Conservation (phyloP, 202 grass and related monocot species). For the Cymbopogon flexuosus region DNA sequence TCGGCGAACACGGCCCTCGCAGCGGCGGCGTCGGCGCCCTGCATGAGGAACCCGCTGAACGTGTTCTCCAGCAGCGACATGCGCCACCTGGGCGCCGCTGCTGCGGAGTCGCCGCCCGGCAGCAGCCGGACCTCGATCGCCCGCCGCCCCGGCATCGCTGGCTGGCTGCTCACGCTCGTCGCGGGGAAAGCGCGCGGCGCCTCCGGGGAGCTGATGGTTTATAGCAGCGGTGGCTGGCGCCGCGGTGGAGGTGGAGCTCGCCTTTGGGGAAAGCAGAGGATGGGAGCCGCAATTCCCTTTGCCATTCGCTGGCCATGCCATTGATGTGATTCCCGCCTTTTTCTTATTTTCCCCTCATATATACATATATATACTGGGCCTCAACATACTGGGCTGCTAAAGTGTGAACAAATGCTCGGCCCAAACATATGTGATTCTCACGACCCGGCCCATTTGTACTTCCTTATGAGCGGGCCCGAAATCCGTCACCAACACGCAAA, state of each 20-base stretch:
- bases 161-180: conserved; percentile 13
- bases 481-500: conserved; percentile 5
- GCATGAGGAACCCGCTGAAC: conserved; percentile 49
- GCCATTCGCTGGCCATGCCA: conserved; percentile 21
- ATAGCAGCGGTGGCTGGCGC: not conserved
- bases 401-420: not conserved
- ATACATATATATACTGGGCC: not conserved
- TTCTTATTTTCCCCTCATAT: not conserved
- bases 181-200: not conserved
- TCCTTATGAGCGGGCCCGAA: not conserved
- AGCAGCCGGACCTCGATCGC: conserved; percentile 37
- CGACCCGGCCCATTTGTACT: not conserved
- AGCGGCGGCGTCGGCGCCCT: not conserved
- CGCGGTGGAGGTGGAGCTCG: not conserved
- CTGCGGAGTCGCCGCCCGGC: not conserved
- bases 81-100: conserved; percentile 55
- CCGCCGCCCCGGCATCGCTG: conserved; percentile 51
- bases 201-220: conserved; percentile 23
- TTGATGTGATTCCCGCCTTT: conserved; percentile 43
- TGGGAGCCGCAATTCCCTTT: conserved; percentile 47
- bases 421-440: not conserved
- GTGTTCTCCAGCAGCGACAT: conserved; percentile 73
- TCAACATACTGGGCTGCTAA: not conserved
- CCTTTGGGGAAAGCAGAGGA: conserved; percentile 36
- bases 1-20: conserved; percentile 63